phyloP scores from a whole-genome alignment of 352 stramenopile genomes.

The Phytopythium ostracodes region DNA sequence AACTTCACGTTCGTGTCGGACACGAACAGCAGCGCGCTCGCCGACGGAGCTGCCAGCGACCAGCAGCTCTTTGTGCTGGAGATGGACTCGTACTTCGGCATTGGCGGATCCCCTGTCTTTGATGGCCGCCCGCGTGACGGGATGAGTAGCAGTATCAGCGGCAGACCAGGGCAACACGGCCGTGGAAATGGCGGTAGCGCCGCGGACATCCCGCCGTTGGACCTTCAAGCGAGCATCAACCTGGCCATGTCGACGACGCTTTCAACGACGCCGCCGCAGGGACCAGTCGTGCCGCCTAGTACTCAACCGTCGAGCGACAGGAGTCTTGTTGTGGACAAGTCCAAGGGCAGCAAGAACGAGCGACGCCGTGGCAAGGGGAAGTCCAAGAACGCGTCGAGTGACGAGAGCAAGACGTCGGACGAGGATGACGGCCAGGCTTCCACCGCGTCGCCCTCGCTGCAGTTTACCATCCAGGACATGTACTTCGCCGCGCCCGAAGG shows the following conservation, averaged over 20 bases:
- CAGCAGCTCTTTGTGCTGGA: conserved; percentile 82
- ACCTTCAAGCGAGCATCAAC: conserved; percentile 68
- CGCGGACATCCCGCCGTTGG: conserved; percentile 52
- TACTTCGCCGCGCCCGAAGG: conserved; percentile 61
- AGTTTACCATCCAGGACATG: conserved; percentile 82
- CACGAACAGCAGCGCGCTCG: conserved; percentile 17
- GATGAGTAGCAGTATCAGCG: not conserved
- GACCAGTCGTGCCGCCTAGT: not conserved
- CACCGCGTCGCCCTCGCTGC: conserved; percentile 29
- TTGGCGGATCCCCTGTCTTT: conserved; percentile 76
- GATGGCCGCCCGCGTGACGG: conserved; percentile 20
- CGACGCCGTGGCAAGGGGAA: conserved; percentile 28
- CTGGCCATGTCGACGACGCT: conserved; percentile 73
- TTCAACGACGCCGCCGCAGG: conserved; percentile 28
- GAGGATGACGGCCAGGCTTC: conserved; percentile 9
- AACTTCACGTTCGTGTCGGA: conserved; percentile 22
- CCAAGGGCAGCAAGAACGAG: conserved; percentile 13
- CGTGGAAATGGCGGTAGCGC: not conserved
- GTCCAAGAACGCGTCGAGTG: conserved; percentile 30
- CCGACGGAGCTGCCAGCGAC: conserved; percentile 32
- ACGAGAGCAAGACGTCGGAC: conserved; percentile 4
- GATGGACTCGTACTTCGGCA: conserved; percentile 85
- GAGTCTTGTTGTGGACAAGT: not conserved
- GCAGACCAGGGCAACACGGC: not conserved
- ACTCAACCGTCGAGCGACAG: not conserved